These are phyloP conservation scores for Pseudonectria buxi DNA, from an alignment of 2,329 filamentous ascomycete genomes.

Conservation along the genomic window DNA sequence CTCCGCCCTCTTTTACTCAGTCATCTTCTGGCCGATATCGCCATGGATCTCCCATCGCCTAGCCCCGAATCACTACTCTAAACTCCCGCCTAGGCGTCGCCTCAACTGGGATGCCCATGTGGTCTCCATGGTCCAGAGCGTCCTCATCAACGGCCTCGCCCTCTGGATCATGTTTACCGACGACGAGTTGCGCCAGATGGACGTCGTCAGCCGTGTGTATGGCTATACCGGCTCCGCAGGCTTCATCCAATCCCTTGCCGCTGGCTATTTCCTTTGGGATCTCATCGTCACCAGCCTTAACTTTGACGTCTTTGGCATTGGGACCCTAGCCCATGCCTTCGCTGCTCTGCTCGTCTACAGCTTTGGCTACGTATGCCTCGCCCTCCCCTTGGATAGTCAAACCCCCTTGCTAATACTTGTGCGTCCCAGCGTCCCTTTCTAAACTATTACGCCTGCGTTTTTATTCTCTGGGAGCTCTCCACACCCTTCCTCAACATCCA, in stretches of 20 bases:
- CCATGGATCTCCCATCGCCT: slow-evolving; percentile 57
- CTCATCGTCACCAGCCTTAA: slow-evolving; percentile 62
- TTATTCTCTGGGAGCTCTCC: slow-evolving; percentile 83
- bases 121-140: slow-evolving; percentile 73
- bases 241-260: slow-evolving; percentile 68
- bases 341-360: slow-evolving; percentile 68
- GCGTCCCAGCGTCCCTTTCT: slow-evolving; percentile 64
- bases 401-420: neutral
- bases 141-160: slow-evolving; percentile 64
- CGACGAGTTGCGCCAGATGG: slow-evolving; percentile 59
- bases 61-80: slow-evolving; percentile 57
- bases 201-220: slow-evolving; percentile 63
- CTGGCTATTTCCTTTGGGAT: slow-evolving; percentile 83
- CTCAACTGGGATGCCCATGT: slow-evolving; percentile 84
- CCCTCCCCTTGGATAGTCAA: too few relatives aligned
- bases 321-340: slow-evolving; percentile 70
- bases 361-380: slow-evolving; percentile 68
- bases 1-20: slow-evolving; percentile 61
- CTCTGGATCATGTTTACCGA: slow-evolving; percentile 66
- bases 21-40: slow-evolving; percentile 60
- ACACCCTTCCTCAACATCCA: slow-evolving; percentile 82
- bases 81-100: slow-evolving; percentile 54
- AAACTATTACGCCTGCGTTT: slow-evolving; percentile 73
- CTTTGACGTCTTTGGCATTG: slow-evolving; percentile 66
- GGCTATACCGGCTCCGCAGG: slow-evolving; percentile 68